Conservation (phyloP, 2,329 filamentous ascomycete species). For the Coleophoma eucalyptorum region DNA sequence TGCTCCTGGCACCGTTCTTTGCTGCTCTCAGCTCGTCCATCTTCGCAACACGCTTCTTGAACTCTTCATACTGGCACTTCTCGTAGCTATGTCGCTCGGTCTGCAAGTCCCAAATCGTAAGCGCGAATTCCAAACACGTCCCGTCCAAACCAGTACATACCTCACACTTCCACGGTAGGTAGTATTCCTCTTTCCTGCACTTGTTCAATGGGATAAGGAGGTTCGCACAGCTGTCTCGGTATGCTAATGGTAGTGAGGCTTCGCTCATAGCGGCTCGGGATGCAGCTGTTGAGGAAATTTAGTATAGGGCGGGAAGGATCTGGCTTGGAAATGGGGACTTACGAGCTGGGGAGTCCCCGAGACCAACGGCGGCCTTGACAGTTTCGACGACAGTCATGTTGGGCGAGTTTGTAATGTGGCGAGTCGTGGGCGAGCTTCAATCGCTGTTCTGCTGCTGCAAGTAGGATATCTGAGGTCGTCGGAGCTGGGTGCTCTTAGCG, state of each 20-base stretch:
- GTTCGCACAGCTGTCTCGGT: conserved; percentile 93
- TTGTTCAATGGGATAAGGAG: conserved; percentile 94
- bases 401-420: conserved; percentile 4
- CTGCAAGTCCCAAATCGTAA: conserved; percentile 39
- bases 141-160: conserved; percentile 47
- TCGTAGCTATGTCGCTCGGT: conserved; percentile 97
- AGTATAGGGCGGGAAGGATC: conserved; percentile 5
- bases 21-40: conserved; percentile 93
- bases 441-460: not conserved
- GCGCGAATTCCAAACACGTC: not conserved
- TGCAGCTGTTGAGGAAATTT: conserved; percentile 49
- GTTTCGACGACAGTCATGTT: conserved; percentile 42
- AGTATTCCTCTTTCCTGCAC: conserved; percentile 88
- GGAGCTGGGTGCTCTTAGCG: not conserved
- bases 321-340: conserved; percentile 2
- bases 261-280: conserved; percentile 92
- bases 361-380: conserved; percentile 42
- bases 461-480: not conserved
- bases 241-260: conserved; percentile 80
- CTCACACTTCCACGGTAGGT: conserved; percentile 96
- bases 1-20: conserved; percentile 82
- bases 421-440: not conserved
- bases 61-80: conserved; percentile 98
- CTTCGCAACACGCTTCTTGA: conserved; percentile 97
- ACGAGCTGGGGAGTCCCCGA: conserved; percentile 29